These are phyloP conservation scores for Candida nitratophila DNA, from an alignment of 805 yeast species.

Conservation along the genomic window DNA sequence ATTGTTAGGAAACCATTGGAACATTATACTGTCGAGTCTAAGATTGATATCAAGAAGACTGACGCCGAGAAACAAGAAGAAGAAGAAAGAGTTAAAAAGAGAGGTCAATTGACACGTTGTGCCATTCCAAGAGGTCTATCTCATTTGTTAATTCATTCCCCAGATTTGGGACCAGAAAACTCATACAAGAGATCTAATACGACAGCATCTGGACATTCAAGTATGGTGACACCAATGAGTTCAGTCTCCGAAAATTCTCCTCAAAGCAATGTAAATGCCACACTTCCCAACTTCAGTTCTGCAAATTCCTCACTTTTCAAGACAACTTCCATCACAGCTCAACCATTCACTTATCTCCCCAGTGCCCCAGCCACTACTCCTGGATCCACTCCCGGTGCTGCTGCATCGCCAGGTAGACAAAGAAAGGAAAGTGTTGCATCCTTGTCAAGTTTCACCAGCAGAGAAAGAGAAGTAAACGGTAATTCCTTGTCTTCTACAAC, in stretches of 20 bases:
- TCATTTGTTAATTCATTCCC: constrained; percentile 38
- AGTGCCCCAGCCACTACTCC: background rate
- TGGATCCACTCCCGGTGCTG: background rate
- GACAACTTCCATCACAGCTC: background rate
- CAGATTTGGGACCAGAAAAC: constrained; percentile 23
- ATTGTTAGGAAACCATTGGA: constrained; percentile 37
- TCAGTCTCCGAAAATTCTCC: background rate
- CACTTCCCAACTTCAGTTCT: constrained; percentile 8
- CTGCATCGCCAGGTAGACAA: background rate
- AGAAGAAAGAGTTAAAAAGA: constrained; percentile 39
- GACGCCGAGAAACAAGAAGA: constrained; percentile 35
- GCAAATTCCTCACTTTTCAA: background rate
- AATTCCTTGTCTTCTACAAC: constrained; percentile 7
- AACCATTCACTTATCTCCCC: background rate
- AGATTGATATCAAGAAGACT: constrained; percentile 23
- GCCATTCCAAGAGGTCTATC: constrained; percentile 49
- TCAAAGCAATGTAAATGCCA: background rate
- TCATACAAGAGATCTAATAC: background rate
- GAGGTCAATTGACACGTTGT: constrained; percentile 42
- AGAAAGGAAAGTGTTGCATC: constrained; percentile 3
- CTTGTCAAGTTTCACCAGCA: background rate
- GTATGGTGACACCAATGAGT: background rate
- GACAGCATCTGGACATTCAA: background rate
- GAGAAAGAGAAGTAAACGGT: constrained; percentile 2
- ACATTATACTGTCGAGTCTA: constrained; percentile 28